Conservation (phyloP, 768 basidiomycete species). For the Inosperma sp. region DNA sequence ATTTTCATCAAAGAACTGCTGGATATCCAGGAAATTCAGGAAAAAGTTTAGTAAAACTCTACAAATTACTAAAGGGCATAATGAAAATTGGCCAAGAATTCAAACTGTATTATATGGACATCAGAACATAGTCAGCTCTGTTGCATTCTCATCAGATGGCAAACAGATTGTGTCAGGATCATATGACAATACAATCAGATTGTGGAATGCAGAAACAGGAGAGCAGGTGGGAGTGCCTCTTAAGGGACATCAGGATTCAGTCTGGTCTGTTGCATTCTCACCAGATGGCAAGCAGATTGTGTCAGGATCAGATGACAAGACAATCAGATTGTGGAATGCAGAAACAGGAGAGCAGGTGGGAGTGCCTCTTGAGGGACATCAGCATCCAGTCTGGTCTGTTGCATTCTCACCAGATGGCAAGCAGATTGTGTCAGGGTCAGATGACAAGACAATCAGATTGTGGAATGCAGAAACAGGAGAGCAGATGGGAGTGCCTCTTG, state of each 20-base stretch:
- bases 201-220: conserved; percentile 17
- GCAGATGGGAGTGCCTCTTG: neutral
- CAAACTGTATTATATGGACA: neutral
- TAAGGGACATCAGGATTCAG: neutral
- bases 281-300: conserved; percentile 35
- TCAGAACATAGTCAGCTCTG: conserved; percentile 5
- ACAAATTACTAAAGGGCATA: neutral
- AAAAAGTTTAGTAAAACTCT: no score
- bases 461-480: conserved; percentile 5
- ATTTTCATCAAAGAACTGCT: neutral
- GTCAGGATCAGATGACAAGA: conserved; percentile 22
- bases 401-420: conserved; percentile 15
- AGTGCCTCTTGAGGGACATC: conserved; percentile 17
- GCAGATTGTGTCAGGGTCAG: conserved; percentile 14
- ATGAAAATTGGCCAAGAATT: neutral
- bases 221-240: conserved; percentile 4
- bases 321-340: conserved; percentile 26
- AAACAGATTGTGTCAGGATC: conserved; percentile 6
- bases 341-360: conserved; percentile 7
- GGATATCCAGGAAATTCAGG: neutral
- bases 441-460: no score
- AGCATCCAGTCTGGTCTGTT: conserved; percentile 6
- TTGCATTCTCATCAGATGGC: conserved; percentile 10
- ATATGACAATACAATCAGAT: conserved; percentile 8
- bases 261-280: neutral